Base-by-base conservation (phyloP, 192 early-diverging fungal genomes). In the Lobosporangium transversale region DNA sequence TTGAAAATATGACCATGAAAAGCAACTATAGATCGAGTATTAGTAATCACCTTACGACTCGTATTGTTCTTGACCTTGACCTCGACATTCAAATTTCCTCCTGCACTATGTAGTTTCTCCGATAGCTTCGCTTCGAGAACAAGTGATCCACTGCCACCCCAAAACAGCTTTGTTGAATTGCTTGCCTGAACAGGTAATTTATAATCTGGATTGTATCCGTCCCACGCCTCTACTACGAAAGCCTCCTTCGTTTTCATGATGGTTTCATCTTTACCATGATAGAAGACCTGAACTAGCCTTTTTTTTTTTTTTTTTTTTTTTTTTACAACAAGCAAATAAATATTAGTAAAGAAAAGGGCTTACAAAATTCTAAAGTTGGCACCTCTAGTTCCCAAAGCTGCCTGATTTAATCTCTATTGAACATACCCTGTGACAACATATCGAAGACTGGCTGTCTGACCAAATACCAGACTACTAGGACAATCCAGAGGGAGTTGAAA, bases 401-500 rank as follows among this genome's bases (percentile, higher is more conserved):
- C n/a, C n/a, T n/a, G n/a, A n/a, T n/a, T n/a, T n/a, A n/a, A 45
- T 47, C 12, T 32, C 24, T 0, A n/a, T 11, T 10, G 21, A 24
- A 33, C 15, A 24, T 83, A 89, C 88, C 85, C 88, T 51, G 87
- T 87, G 27, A 90, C 76, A 26, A 85, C 71, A 60, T 90, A 90
- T 42, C 80, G 74, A 29, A 90, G 58, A 70, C 67, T 83, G 15
- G 88, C 82, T 2, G 80, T 62, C 35, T 62, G 76, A 21, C 79
- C 74, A 79, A 82, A 89, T 30, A 70, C 60, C 58, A 86, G 68
- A 9, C 84, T 89, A 65, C 81, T 83, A 48, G 88, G 87, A 8
- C 83, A 83, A 52, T 90, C 87, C 24, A 76, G 63, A n/a, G 87
- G 87, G 11, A 90, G 73, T 27, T 87, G 80, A 56, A 90, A 90